Conservation (phyloP, 331 rosid species). For the Stylosanthes scabra region DNA sequence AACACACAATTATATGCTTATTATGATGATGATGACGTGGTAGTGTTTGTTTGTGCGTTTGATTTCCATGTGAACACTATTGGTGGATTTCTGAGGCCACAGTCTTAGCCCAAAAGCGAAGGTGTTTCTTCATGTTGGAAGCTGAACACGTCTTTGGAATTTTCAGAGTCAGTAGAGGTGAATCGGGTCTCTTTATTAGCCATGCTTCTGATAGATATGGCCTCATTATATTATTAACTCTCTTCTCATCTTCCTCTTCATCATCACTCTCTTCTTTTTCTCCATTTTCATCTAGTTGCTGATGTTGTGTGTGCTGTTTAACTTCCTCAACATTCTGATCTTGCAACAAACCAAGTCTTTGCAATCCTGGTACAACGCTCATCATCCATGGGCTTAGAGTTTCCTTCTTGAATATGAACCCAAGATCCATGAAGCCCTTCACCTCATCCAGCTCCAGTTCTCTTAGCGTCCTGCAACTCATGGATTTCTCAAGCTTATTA, state of each 20-base stretch:
- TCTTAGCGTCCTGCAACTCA: constrained; percentile 69
- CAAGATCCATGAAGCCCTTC: constrained; percentile 86
- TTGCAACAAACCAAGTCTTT: constrained; percentile 52
- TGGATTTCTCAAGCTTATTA: constrained; percentile 60
- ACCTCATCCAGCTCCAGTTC: constrained; percentile 89
- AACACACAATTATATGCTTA: constrained; percentile 4
- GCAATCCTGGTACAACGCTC: constrained; percentile 78
- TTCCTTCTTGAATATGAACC: constrained; percentile 72
- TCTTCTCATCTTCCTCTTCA: constrained; percentile 26
- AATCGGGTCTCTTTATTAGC: constrained; percentile 76
- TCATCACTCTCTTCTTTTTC: constrained; percentile 34
- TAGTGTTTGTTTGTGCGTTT: too few species aligned
- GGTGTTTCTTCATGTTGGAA: constrained; percentile 75
- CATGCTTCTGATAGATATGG: constrained; percentile 93
- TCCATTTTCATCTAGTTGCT: not conserved
- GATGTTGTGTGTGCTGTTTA: not conserved
- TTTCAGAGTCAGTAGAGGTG: constrained; percentile 62
- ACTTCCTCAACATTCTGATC: too few species aligned
- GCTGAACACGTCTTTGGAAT: constrained; percentile 59
- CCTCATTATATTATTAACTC: constrained; percentile 38
- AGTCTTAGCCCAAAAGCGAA: constrained; percentile 74
- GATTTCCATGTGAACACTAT: not conserved
- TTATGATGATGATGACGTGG: not conserved
- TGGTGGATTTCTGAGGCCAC: constrained; percentile 80
- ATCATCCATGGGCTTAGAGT: constrained; percentile 63